A percentile compares a stretch with the other conserved stretches of the same genome.
These are phyloP conservation scores for Urostyla sp. DNA, from an alignment of 73 alveolate genomes.

Conservation along the genomic window DNA sequence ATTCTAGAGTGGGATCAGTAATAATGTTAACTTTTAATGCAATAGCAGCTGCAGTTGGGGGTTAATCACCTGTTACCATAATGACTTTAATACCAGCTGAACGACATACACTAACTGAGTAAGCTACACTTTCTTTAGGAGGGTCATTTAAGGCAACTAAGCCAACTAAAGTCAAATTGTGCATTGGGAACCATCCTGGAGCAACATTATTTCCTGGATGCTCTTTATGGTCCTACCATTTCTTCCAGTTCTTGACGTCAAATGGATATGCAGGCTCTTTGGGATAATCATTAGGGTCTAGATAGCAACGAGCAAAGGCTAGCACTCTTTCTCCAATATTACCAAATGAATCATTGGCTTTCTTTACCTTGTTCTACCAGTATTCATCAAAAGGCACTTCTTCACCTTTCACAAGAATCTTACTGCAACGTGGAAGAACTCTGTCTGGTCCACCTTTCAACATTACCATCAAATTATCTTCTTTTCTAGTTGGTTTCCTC, in stretches of 20 bases:
- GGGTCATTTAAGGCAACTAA: conserved; percentile 95
- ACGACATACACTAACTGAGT: conserved; percentile 83
- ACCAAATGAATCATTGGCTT: conserved; percentile 77
- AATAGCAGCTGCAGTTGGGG: conserved; percentile 98
- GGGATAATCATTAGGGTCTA: conserved; percentile 64
- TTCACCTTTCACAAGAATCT: conserved; percentile 52
- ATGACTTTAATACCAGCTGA: conserved; percentile 96
- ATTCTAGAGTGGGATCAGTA: conserved; percentile 55
- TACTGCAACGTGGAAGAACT: conserved; percentile 86
- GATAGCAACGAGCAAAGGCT: conserved; percentile 79
- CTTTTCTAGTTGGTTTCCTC: not conserved
- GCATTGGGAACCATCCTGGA: conserved; percentile 70
- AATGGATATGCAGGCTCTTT: conserved; percentile 20
- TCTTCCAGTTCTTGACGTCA: conserved; percentile 47
- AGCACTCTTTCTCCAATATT: conserved; percentile 91
- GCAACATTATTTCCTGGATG: not conserved
- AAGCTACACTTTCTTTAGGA: conserved; percentile 90
- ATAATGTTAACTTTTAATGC: conserved; percentile 80
- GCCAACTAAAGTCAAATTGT: conserved; percentile 87
- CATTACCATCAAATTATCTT: conserved; percentile 66
- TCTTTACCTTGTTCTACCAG: conserved; percentile 58
- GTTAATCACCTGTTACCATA: conserved; percentile 98
- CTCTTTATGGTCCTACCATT: conserved; percentile 17
- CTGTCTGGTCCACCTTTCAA: conserved; percentile 98
- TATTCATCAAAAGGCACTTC: conserved; percentile 60